phyloP scores from a whole-genome alignment of 352 stramenopile species.

The Albugo laibachii region DNA sequence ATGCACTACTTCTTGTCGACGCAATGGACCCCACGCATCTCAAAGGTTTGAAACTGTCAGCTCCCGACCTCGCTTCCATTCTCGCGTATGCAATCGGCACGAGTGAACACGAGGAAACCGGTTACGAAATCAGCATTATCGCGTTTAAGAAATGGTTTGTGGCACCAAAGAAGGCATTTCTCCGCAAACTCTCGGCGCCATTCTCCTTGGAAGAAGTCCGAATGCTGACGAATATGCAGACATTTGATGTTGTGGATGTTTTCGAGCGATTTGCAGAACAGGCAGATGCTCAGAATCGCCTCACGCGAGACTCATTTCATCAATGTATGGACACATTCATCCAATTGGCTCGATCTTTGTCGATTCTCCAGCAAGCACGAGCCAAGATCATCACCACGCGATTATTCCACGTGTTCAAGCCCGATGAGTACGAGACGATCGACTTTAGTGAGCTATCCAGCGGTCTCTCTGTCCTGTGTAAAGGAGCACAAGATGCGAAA shows the following conservation, averaged over 20 bases:
- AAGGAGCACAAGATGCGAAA: slow-evolving; percentile 9
- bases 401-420: slow-evolving; percentile 13
- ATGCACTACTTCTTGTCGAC: too few relatives aligned
- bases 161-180: neutral
- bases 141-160: slow-evolving; percentile 23
- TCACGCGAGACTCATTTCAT: slow-evolving; percentile 5
- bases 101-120: neutral
- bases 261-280: slow-evolving; percentile 13
- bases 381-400: neutral
- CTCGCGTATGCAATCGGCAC: neutral
- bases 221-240: slow-evolving; percentile 62
- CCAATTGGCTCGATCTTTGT: neutral
- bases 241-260: slow-evolving; percentile 42
- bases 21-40: slow-evolving; percentile 2
- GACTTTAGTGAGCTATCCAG: slow-evolving; percentile 15
- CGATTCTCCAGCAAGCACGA: slow-evolving; percentile 33
- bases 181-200: slow-evolving; percentile 23
- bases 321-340: neutral
- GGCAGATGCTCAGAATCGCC: slow-evolving; percentile 10
- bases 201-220: slow-evolving; percentile 68
- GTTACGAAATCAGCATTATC: slow-evolving; percentile 1
- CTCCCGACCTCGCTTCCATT: neutral
- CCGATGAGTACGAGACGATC: slow-evolving; percentile 3
- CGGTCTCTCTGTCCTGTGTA: slow-evolving; percentile 12
- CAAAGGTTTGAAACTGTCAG: slow-evolving; percentile 1